Conservation (phyloP, 768 basidiomycete species). For the Megacollybia marginata region DNA sequence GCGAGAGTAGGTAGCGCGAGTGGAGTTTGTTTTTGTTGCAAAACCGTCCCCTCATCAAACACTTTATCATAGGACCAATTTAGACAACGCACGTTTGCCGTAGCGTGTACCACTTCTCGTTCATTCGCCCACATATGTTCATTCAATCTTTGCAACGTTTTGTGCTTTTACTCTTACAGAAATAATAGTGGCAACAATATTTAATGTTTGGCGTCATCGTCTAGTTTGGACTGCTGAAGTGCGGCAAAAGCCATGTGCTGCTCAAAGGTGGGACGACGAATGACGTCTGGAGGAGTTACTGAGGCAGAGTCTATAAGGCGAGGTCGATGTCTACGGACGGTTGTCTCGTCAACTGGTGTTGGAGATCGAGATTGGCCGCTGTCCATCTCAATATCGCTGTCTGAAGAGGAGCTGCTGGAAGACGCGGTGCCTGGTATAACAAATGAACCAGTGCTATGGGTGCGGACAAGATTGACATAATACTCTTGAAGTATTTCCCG, state of each 20-base stretch:
- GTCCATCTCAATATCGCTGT: slow-evolving; percentile 55
- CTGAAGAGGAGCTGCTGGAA: slow-evolving; percentile 30
- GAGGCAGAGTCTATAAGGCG: slow-evolving; percentile 31
- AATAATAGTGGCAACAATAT: slow-evolving; percentile 14
- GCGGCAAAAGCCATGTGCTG: slow-evolving; percentile 83
- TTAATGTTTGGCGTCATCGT: slow-evolving; percentile 9
- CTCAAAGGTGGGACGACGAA: slow-evolving; percentile 64
- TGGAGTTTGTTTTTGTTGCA: slow-evolving; percentile 1
- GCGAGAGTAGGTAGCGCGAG: slow-evolving; percentile 3
- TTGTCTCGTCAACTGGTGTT: slow-evolving; percentile 36
- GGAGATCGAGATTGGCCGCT: slow-evolving; percentile 42
- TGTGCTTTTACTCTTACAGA: slow-evolving; percentile 10
- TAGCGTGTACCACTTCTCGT: not conserved
- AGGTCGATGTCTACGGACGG: slow-evolving; percentile 10
- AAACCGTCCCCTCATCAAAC: not conserved
- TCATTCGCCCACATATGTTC: not conserved
- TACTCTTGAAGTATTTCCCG: slow-evolving; percentile 88
- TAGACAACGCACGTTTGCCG: not conserved
- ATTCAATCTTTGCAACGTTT: slow-evolving; percentile 11
- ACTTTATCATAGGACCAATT: not conserved
- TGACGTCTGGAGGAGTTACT: slow-evolving; percentile 29
- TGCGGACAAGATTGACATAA: slow-evolving; percentile 87
- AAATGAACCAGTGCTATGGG: slow-evolving; percentile 61
- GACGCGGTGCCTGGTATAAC: slow-evolving; percentile 40
- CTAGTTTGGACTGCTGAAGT: slow-evolving; percentile 42